Evolutionary conservation across 768 basidiomycete genomes (phyloP).

Genomic region (Tremella fuciformis): DNA sequence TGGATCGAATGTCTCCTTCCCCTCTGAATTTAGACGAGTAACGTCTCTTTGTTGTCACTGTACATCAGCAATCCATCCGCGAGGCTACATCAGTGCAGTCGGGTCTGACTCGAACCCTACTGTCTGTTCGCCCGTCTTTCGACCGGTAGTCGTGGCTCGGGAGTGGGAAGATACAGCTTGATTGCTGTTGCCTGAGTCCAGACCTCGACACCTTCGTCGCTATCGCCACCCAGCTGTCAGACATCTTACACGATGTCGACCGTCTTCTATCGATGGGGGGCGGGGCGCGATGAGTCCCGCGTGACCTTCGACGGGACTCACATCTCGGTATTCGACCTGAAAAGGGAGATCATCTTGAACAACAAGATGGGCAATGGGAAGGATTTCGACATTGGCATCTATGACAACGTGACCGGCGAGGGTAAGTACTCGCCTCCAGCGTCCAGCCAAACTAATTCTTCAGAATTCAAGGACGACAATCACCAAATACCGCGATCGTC

Average conservation of each 20-base stretch:
- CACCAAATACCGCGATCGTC: conserved; percentile 90
- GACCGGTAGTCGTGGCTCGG: too few relatives aligned
- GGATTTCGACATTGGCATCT: conserved; percentile 90
- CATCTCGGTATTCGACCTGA: conserved; percentile 98
- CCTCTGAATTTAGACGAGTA: too few relatives aligned
- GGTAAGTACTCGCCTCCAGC: conserved; percentile 57
- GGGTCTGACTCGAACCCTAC: too few relatives aligned
- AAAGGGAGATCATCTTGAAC: conserved; percentile 94
- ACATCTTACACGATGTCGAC: conserved; percentile 60
- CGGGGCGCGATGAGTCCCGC: conserved; percentile 80
- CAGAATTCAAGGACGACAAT: conserved; percentile 89
- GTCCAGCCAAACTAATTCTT: background rate
- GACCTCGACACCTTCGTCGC: background rate
- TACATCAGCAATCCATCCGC: too few relatives aligned
- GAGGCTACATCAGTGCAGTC: too few relatives aligned
- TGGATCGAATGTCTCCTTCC: too few relatives aligned
- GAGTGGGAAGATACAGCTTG: too few relatives aligned
- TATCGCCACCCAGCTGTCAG: background rate
- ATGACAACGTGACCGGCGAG: conserved; percentile 81
- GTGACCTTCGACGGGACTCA: conserved; percentile 98
- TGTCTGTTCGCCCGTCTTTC: too few relatives aligned
- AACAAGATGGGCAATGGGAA: conserved; percentile 86
- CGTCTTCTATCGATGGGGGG: conserved; percentile 97
- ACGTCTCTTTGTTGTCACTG: too few relatives aligned
- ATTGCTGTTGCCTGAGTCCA: too few relatives aligned